Evolutionary conservation across 257 asterid species (phyloP), one percentile per base, ranked within the genome.

Genomic region (Dorcoceras hygrometricum): DNA sequence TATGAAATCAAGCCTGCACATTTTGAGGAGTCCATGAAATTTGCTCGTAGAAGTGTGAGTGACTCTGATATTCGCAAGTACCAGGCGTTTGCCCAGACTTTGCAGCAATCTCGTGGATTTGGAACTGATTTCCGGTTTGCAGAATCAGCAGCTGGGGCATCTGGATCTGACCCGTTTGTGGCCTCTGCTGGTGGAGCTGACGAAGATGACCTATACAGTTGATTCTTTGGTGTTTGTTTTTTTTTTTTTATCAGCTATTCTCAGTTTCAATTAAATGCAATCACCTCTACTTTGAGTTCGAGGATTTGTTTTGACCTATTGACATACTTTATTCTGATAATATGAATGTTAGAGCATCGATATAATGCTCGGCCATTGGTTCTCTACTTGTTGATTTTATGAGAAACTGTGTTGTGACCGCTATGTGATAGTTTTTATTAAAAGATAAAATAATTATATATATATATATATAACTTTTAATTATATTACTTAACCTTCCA

Each of bases 11-110:
- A 65, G 56, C 77, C 88, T 7, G 75, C 84, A 12, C 91, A 85
- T 67, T 81, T 85, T n/a, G 91, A 85, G 82, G 91, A 85, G 73
- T 78, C 91, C 5, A 85, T 85, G 88, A 85, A 80, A 70, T 85
- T 19, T 12, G 86, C 91, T 6, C 86, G 91, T 39, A 80, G 88
- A 67, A 84, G 90, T 71, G 90, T 84, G 43, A 76, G 90, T 25
- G 86, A 82, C 36, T 81, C 87, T 69, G 88, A 85, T 51, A 80
- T 85, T 23, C 83, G 84, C 71, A 85, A 85, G 67, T 85, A 85
- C 73, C 84, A 82, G 80, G 82, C 87, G 1, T 85, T 85, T 70
- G 91, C 88, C 14, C 86, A 82, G 83, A 82, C 90, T 36, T 74
- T 85, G 84, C 90, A 85, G 73, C 88, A 85, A 71, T 82, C 88